phyloP scores from a whole-genome alignment of 176 grass and related monocot genomes.

The Lolium perenne region DNA sequence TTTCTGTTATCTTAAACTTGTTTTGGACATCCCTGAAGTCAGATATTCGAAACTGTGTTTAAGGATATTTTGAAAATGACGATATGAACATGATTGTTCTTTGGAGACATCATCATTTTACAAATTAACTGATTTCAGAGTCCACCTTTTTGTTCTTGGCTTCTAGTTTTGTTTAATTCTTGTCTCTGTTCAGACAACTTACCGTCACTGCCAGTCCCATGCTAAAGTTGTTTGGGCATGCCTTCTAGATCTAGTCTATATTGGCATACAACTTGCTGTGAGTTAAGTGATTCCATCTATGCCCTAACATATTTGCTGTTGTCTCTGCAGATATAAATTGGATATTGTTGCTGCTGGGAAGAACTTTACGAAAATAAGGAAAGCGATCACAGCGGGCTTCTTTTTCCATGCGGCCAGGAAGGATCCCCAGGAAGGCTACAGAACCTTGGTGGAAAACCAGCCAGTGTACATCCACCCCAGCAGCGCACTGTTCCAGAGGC shows the following conservation, averaged over 20 bases:
- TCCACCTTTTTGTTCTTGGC: background rate
- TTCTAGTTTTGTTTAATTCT: background rate
- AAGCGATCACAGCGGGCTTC: slow-evolving; percentile 93
- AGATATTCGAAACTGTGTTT: background rate
- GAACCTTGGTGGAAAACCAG: slow-evolving; percentile 90
- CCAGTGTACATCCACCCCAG: slow-evolving; percentile 90
- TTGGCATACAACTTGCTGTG: background rate
- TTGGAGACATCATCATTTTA: background rate
- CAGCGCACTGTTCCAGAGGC: slow-evolving; percentile 87
- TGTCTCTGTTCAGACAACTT: background rate
- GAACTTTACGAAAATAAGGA: slow-evolving; percentile 92
- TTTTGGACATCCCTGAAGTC: background rate
- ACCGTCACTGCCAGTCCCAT: background rate
- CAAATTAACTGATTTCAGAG: background rate
- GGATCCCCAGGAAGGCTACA: slow-evolving; percentile 91
- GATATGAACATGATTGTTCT: background rate
- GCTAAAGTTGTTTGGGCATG: background rate
- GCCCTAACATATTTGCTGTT: background rate
- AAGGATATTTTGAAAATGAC: background rate
- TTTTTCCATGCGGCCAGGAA: slow-evolving; percentile 88
- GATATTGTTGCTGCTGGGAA: slow-evolving; percentile 84
- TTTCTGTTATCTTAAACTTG: background rate
- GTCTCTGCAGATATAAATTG: slow-evolving; percentile 74
- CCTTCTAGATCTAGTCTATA: background rate
- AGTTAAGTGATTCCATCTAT: background rate